phyloP scores from a whole-genome alignment of 2,329 filamentous ascomycete species.

The Trichoderma atrobrunneum region DNA sequence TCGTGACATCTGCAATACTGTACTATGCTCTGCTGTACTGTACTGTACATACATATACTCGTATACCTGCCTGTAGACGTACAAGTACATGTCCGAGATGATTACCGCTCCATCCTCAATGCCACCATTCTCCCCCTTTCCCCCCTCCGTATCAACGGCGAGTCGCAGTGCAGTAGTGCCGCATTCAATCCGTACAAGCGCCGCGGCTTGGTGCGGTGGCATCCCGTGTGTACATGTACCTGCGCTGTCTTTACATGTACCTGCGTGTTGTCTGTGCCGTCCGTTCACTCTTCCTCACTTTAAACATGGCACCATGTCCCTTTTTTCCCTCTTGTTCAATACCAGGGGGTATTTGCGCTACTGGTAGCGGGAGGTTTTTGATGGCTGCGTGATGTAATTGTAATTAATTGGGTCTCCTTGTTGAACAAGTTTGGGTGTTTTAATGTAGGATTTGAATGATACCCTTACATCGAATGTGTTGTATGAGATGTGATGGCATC shows the following conservation, averaged over 20 bases:
- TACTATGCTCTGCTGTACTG: background rate
- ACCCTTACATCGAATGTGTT: background rate
- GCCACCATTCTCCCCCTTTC: background rate
- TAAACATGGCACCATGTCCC: background rate
- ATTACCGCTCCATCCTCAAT: background rate
- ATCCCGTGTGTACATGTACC: background rate
- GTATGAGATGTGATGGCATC: background rate
- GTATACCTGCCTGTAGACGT: background rate
- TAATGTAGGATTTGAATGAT: background rate
- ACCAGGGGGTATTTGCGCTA: background rate
- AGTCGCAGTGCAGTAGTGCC: background rate
- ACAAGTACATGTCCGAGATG: background rate
- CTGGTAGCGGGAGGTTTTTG: background rate
- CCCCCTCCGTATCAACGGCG: background rate
- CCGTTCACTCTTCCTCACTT: background rate
- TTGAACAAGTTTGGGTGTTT: background rate
- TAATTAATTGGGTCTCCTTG: background rate
- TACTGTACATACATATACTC: background rate
- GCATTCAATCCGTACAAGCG: background rate
- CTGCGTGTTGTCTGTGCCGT: background rate
- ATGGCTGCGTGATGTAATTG: background rate
- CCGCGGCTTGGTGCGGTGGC: background rate
- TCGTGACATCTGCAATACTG: background rate
- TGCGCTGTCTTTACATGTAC: conserved; percentile 1
- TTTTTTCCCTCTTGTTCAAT: background rate